Evolutionary conservation across 106 monocot genomes (phyloP).

Genomic region (Hemerocallis citrina): DNA sequence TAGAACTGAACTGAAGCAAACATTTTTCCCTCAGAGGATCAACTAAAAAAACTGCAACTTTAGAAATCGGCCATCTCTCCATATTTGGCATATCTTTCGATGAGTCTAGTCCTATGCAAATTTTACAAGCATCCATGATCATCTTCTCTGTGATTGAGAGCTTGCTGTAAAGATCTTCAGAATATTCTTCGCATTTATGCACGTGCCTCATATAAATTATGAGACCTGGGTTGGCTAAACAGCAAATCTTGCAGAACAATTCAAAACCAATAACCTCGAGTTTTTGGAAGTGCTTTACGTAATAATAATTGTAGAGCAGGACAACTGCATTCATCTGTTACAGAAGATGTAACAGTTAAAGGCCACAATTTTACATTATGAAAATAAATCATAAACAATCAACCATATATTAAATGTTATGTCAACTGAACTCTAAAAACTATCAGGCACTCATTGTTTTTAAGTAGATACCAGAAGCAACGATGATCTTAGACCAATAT

Average conservation of each 20-base stretch:
- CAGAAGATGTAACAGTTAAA: not conserved
- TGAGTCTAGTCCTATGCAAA: slow-evolving; percentile 41
- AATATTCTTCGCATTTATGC: slow-evolving; percentile 6
- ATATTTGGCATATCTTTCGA: slow-evolving; percentile 22
- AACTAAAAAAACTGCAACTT: slow-evolving; percentile 52
- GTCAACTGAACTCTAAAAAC: not conserved
- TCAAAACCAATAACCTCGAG: slow-evolving; percentile 41
- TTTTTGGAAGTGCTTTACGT: slow-evolving; percentile 46
- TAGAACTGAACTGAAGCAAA: slow-evolving; percentile 28
- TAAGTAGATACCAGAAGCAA: no score
- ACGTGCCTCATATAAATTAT: slow-evolving; percentile 34
- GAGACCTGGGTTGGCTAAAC: slow-evolving; percentile 24
- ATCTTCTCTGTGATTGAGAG: slow-evolving; percentile 46
- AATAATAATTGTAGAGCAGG: slow-evolving; percentile 68
- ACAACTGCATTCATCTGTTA: slow-evolving; percentile 63
- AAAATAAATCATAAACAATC: not conserved
- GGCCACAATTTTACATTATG: not conserved
- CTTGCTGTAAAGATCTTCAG: slow-evolving; percentile 6
- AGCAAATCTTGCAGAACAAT: slow-evolving; percentile 39
- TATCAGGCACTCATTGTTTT: no score
- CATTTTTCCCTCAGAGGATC: slow-evolving; percentile 36
- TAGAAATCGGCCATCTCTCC: slow-evolving; percentile 47
- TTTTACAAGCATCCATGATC: slow-evolving; percentile 48
- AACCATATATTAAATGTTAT: no score
- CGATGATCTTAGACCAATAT: not conserved